Percentiles rank a stretch among this genome's conserved stretches.
These are phyloP conservation scores for Aspergillus panamensis DNA, from an alignment of 495 filamentous ascomycete species.

Conservation along the genomic window DNA sequence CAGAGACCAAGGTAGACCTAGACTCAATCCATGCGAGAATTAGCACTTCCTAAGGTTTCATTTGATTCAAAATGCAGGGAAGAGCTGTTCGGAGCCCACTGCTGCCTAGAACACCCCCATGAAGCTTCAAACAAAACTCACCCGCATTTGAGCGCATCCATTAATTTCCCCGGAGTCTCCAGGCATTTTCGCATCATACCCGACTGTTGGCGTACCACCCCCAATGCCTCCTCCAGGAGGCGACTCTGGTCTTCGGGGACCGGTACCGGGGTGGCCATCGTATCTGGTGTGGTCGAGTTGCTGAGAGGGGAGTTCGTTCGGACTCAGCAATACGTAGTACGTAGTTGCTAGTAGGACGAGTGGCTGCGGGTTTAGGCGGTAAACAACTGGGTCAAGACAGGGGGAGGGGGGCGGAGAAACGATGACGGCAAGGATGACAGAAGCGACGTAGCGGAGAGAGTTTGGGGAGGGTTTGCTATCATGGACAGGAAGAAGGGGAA, in stretches of 20 bases:
- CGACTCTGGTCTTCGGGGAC: slow-evolving; percentile 86
- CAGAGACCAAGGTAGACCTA: slow-evolving; percentile 95
- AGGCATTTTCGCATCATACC: slow-evolving; percentile 94
- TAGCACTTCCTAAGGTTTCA: not conserved
- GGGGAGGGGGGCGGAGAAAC: slow-evolving; percentile 7
- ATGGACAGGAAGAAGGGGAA: slow-evolving; percentile 15
- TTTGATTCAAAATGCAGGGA: not conserved
- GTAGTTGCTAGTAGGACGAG: not conserved
- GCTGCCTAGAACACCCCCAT: slow-evolving; percentile 32
- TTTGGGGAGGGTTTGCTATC: slow-evolving; percentile 12
- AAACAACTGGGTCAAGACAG: slow-evolving; percentile 22
- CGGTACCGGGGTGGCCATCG: slow-evolving; percentile 59
- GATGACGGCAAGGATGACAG: not conserved
- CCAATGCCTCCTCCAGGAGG: slow-evolving; percentile 93
- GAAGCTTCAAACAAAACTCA: slow-evolving; percentile 39
- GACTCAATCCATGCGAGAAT: slow-evolving; percentile 12
- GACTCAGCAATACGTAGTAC: slow-evolving; percentile 3
- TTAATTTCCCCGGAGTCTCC: slow-evolving; percentile 96
- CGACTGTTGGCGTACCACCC: slow-evolving; percentile 94
- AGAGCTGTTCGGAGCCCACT: slow-evolving; percentile 8
- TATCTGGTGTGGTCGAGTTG: slow-evolving; percentile 22
- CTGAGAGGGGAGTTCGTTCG: slow-evolving; percentile 16
- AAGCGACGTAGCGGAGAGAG: slow-evolving; percentile 1
- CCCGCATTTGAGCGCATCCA: slow-evolving; percentile 99
- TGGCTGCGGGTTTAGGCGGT: slow-evolving; percentile 28